Conservation (phyloP, 1,139 yeast species). For the Taphrina pruni region DNA sequence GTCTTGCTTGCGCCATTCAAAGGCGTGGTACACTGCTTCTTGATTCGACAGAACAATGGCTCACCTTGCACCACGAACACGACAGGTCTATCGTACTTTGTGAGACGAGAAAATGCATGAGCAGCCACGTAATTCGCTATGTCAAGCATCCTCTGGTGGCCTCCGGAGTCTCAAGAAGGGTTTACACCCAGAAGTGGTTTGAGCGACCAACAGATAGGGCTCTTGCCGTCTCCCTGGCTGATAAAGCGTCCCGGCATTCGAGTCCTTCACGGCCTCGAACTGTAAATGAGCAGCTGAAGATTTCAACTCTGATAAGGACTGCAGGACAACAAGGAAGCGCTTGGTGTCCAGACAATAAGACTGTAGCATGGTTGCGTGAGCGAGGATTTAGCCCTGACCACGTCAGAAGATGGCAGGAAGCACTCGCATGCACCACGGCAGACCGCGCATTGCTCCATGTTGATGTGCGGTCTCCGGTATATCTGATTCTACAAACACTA, state of each 20-base stretch:
- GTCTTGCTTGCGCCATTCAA: too few species aligned
- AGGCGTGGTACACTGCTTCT: too few species aligned
- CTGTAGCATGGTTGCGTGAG: conserved; percentile 17
- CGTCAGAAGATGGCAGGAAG: conserved; percentile 7
- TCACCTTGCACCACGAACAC: background rate
- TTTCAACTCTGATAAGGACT: background rate
- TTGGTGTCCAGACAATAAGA: background rate
- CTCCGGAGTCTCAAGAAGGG: too few species aligned
- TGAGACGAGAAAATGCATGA: conserved; percentile 6
- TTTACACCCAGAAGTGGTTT: too few species aligned
- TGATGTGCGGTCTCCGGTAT: background rate
- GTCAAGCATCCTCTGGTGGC: background rate
- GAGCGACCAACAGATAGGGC: too few species aligned
- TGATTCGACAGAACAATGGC: too few species aligned
- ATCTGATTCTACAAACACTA: conserved; percentile 12
- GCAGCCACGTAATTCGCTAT: conserved; percentile 1
- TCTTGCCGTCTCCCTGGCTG: too few species aligned
- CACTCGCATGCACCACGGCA: background rate
- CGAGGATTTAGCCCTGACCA: conserved; percentile 8
- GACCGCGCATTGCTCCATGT: conserved; percentile 6
- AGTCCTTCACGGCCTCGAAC: background rate
- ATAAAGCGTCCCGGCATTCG: background rate
- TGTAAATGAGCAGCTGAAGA: background rate
- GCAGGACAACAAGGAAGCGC: background rate
- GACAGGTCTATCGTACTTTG: background rate